Base-by-base conservation (phyloP, 1,139 yeast species). In the Suhomyces coccinellae region DNA sequence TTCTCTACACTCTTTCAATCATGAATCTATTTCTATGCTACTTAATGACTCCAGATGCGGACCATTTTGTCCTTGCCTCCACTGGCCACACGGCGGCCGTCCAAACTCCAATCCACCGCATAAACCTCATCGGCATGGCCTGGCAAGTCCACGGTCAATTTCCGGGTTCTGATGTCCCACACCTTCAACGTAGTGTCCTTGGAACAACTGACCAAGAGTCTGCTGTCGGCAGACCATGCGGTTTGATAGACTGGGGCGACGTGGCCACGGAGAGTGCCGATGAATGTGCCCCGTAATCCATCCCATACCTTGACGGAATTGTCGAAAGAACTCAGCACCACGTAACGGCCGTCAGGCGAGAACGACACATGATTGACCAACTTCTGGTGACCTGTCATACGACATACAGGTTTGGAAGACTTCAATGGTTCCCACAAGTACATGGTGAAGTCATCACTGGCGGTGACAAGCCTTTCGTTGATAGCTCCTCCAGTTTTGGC, bases 371-470 rank as follows among this genome's bases (percentile, higher is more conserved):
- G 98, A 61, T 93, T 93, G 24, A 93, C 99, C 31, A 91, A 75
- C 66, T 93, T 93, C 62, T 93, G 99, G 66, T 93, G 99, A 22
- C 99, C 99, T 1, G 97, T 90, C 95, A 93, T 86, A 58, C 99
- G 79, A 47, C 89, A 82, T 8, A 93, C 66, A 0, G 99, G 99
- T 63, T 91, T 93, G 36, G 77, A 75, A 2, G 85, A 73, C 62
- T 82, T 85, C 42, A 82, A 67, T 12, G 97, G 97, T 59, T 90
- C 96, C 99, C 99, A 93, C 50, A 95, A 71, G 58, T 86, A 93
- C 97, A 95, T 93, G 36, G 99, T 93, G 66, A 93, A 91, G 67
- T 93, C 99, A 62, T 93, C 99, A 65, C 93, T 83, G 10, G 97
- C 98, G 15, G 97, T 89, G 7, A 90, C 97, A 60, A 93, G 79